Evolutionary conservation across 2,329 filamentous ascomycete genomes (phyloP).

Genomic region (Aureobasidium lini): DNA sequence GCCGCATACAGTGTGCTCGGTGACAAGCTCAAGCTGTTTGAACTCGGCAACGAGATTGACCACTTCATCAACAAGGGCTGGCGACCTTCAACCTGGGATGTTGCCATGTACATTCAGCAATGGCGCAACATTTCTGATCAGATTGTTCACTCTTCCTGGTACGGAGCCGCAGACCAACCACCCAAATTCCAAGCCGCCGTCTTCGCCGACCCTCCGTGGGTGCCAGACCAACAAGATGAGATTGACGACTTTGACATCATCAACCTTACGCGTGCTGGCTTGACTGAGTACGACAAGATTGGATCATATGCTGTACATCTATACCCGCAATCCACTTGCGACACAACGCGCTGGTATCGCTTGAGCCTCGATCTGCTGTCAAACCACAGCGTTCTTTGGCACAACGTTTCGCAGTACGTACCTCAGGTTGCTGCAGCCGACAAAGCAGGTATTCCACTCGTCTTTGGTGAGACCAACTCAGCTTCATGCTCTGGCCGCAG

Average conservation of each 20-base stretch:
- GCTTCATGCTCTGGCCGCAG: conserved; percentile 20
- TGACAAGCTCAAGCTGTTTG: conserved; percentile 11
- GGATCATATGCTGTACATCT: neutral
- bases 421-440: conserved; percentile 16
- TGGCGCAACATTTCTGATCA: conserved; percentile 15
- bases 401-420: conserved; percentile 17
- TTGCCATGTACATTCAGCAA: conserved; percentile 3
- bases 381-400: conserved; percentile 17
- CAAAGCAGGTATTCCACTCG: conserved; percentile 16
- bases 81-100: neutral
- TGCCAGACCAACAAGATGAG: conserved; percentile 1
- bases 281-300: conserved; percentile 7
- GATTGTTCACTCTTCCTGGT: conserved; percentile 15
- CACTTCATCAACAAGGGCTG: conserved; percentile 3
- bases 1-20: neutral
- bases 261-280: conserved; percentile 15
- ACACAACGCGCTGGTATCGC: conserved; percentile 13
- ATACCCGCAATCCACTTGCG: conserved; percentile 1
- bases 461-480: conserved; percentile 28
- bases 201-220: conserved; percentile 3
- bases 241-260: conserved; percentile 16
- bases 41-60: conserved; percentile 12
- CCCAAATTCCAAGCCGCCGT: conserved; percentile 17
- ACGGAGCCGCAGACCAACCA: conserved; percentile 6
- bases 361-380: conserved; percentile 17